Base-by-base conservation (phyloP, 192 early-diverging fungal species). In the Coemansia sp. region DNA sequence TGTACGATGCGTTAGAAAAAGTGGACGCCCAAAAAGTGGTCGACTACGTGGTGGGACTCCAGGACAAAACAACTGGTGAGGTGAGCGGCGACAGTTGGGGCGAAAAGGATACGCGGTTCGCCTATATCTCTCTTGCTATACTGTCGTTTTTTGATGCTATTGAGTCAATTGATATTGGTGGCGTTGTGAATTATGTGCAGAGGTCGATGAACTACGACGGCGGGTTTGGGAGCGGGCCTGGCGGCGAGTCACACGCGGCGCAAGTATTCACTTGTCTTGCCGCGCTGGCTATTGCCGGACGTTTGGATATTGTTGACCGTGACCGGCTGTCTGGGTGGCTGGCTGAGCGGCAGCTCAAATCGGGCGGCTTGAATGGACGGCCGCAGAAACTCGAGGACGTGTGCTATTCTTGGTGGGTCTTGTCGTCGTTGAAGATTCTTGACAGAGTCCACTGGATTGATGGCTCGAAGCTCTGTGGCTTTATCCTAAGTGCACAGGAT, bases 331-430 rank as follows among this genome's bases (percentile, higher is more conserved):
- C 92, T 33, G 92, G 91, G 89, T 99, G 97, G 97, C 83, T 99
- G 38, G 90, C 93, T 43, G 95, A 97, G 69, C 87, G 97, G 53
- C 97, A 99, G 81, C 82, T 99, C 20, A 87, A 85, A 68, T 92
- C 88, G 31, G 97, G 97, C 31, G 97, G 97, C 13, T 80, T 99
- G 55, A 99, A 98, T 75, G 97, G 96, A 1, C 87, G 97, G 29
- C 96, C 97, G 2, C 93, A 99, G 79, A 99, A 99, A 80, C 82
- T 97, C 20, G 94, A 93, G 62, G 96, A 99, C 75, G 95, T 94
- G 80, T 99, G 97, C 73, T 99, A 99, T 74, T 97, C 97, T 38
- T 99, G 97, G 97, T 99, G 97, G 97, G 96, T 97, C 0, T 73
- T 97, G 46, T 96, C 95, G 12, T 88, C 94, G 36, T 85, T 99